Conservation (phyloP, 192 early-diverging fungal species). For the Backusella liffmaniae region DNA sequence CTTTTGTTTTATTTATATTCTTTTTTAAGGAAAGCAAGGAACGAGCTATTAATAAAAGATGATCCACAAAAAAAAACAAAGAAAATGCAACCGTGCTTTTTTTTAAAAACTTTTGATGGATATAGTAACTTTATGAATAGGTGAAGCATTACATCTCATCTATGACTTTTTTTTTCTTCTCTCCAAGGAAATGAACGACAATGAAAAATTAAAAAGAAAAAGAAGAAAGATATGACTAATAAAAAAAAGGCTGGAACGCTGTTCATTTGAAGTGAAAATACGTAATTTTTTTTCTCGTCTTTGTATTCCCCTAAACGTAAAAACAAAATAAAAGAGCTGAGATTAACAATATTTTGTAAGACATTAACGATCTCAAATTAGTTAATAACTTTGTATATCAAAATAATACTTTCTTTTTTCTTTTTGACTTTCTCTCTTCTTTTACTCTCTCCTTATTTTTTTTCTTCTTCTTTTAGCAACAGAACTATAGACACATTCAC, state of each 20-base stretch:
- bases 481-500: neutral
- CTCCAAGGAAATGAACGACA: neutral
- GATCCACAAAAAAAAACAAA: neutral
- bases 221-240: neutral
- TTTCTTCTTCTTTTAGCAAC: neutral
- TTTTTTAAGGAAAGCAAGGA: too few relatives aligned
- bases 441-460: neutral
- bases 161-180: neutral
- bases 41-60: neutral
- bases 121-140: neutral
- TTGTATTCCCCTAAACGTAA: neutral
- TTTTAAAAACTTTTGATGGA: too few relatives aligned
- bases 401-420: neutral
- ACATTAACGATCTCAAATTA: neutral
- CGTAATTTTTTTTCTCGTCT: neutral
- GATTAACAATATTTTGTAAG: neutral
- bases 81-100: neutral
- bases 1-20: neutral
- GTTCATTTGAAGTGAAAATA: neutral
- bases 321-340: neutral
- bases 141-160: neutral
- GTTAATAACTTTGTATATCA: neutral
- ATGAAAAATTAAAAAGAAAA: constrained; percentile 1
- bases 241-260: neutral
- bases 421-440: neutral